phyloP scores from a whole-genome alignment of 73 alveolate genomes.

The Paramecium octaurelia region DNA sequence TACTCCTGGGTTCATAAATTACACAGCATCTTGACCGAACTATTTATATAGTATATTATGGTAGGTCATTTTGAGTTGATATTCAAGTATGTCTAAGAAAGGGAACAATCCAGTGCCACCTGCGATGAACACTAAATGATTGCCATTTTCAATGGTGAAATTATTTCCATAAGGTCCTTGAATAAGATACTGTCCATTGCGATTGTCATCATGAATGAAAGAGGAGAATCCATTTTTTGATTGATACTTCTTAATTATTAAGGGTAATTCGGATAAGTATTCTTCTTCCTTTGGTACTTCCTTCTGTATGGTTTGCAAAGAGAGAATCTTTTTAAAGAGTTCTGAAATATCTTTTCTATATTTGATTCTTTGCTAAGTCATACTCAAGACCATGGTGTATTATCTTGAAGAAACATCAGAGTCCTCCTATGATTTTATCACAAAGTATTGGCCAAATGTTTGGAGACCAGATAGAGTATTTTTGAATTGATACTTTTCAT shows the following conservation, averaged over 20 bases:
- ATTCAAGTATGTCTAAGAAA: background rate
- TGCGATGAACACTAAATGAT: background rate
- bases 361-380: background rate
- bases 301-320: background rate
- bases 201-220: background rate
- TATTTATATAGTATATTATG: background rate
- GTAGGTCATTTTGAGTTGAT: background rate
- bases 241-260: background rate
- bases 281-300: background rate
- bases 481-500: background rate
- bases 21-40: background rate
- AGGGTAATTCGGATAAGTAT: background rate
- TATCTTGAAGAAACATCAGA: background rate
- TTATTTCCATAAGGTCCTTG: slow-evolving; percentile 5
- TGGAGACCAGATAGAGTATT: background rate
- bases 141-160: background rate
- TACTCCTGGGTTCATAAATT: background rate
- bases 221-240: background rate
- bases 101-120: slow-evolving; percentile 42
- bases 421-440: background rate
- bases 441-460: background rate
- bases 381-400: background rate
- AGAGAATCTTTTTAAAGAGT: background rate
- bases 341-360: background rate
- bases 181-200: background rate